Conservation (phyloP, 805 yeast genomes). For the Saccharomycopsis sp. region DNA sequence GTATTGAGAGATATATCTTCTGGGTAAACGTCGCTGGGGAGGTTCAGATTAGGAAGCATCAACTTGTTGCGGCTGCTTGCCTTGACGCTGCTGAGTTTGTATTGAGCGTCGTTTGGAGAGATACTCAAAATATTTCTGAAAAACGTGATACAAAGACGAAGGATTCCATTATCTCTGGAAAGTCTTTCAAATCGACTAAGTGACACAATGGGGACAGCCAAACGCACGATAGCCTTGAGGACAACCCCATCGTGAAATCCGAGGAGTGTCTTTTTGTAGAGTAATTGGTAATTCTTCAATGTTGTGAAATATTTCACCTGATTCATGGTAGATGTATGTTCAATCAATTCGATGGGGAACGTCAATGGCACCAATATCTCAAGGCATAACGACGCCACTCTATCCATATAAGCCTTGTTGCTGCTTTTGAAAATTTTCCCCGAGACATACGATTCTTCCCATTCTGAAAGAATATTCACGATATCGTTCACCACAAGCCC, state of each 20-base stretch:
- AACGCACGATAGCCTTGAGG: slow-evolving; percentile 59
- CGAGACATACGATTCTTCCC: slow-evolving; percentile 44
- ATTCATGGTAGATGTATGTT: slow-evolving; percentile 48
- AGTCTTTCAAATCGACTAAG: slow-evolving; percentile 50
- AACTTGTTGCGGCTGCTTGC: slow-evolving; percentile 27
- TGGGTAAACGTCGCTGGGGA: slow-evolving; percentile 50
- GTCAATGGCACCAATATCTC: slow-evolving; percentile 80
- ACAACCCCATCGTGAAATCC: slow-evolving; percentile 52
- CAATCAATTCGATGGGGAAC: slow-evolving; percentile 70
- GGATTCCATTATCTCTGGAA: slow-evolving; percentile 61
- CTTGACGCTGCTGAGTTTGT: slow-evolving; percentile 24
- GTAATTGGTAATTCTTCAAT: slow-evolving; percentile 57
- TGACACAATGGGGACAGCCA: slow-evolving; percentile 57
- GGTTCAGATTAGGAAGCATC: slow-evolving; percentile 28
- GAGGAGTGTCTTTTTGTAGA: slow-evolving; percentile 65
- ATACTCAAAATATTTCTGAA: slow-evolving; percentile 74
- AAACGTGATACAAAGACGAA: slow-evolving; percentile 65
- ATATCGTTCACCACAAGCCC: slow-evolving; percentile 69
- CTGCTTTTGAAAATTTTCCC: slow-evolving; percentile 22
- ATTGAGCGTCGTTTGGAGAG: slow-evolving; percentile 55
- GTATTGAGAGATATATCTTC: slow-evolving; percentile 65
- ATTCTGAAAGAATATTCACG: slow-evolving; percentile 62
- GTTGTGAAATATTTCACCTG: slow-evolving; percentile 53
- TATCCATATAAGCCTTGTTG: slow-evolving; percentile 40
- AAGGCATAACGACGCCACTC: slow-evolving; percentile 62